These are phyloP conservation scores for Dalechampia spathulata DNA, from an alignment of 441 rosid species.

Conservation along the genomic window DNA sequence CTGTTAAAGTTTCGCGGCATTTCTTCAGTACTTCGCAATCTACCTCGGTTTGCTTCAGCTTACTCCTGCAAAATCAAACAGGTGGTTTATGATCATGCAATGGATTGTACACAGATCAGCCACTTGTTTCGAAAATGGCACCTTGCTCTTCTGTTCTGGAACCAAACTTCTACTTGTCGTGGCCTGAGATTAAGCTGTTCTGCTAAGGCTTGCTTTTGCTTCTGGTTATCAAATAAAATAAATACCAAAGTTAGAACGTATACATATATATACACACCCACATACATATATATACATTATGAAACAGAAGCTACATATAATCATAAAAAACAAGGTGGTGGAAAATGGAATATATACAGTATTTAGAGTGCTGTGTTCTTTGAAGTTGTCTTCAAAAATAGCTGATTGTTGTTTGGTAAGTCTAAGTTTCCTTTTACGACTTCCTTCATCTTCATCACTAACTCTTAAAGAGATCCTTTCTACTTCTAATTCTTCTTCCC, in stretches of 20 bases:
- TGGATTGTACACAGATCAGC: too few species aligned
- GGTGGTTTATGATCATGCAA: too few species aligned
- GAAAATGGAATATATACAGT: constrained; percentile 38
- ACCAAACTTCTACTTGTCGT: too few species aligned
- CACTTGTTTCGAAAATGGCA: too few species aligned
- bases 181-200: too few species aligned
- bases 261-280: neutral
- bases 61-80: constrained; percentile 44
- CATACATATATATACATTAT: constrained; percentile 5
- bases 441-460: constrained; percentile 51
- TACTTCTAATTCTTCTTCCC: constrained; percentile 23
- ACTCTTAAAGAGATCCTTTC: constrained; percentile 33
- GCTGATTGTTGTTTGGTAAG: constrained; percentile 69
- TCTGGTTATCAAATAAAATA: constrained; percentile 23
- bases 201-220: constrained; percentile 29
- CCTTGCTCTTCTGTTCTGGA: too few species aligned
- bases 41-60: constrained; percentile 89
- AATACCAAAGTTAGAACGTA: too few species aligned
- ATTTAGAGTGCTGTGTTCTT: constrained; percentile 63
- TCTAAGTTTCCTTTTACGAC: constrained; percentile 79
- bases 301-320: too few species aligned
- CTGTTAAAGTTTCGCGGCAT: constrained; percentile 66
- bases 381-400: constrained; percentile 73
- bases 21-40: constrained; percentile 73
- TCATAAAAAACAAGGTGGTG: too few species aligned